Percentiles rank a stretch among this genome's conserved stretches.
These are phyloP conservation scores for Xerocomus amazonicus DNA, from an alignment of 1,284 basidiomycete genomes.

Conservation along the genomic window DNA sequence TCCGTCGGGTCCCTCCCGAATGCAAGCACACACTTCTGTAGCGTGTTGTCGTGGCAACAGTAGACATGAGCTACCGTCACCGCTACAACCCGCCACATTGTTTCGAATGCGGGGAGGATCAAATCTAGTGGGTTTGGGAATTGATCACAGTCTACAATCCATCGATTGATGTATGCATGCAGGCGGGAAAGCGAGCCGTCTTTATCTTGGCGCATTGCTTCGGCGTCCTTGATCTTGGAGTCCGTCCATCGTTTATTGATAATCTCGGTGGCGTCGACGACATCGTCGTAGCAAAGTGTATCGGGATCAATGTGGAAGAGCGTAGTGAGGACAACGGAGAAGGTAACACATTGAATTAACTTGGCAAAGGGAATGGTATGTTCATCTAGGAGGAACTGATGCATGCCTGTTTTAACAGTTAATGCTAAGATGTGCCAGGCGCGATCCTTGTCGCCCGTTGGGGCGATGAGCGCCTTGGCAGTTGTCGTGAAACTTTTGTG, in stretches of 20 bases:
- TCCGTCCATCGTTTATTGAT: slow-evolving; percentile 45
- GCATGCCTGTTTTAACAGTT: slow-evolving; percentile 29
- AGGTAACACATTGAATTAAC: slow-evolving; percentile 43
- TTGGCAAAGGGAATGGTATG: slow-evolving; percentile 31
- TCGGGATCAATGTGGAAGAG: slow-evolving; percentile 39
- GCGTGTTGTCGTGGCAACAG: slow-evolving; percentile 20
- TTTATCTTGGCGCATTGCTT: slow-evolving; percentile 12
- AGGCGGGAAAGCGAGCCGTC: slow-evolving; percentile 22
- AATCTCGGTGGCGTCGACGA: slow-evolving; percentile 36
- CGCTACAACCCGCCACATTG: slow-evolving; percentile 59
- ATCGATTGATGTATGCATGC: slow-evolving; percentile 30
- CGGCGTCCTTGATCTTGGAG: slow-evolving; percentile 17
- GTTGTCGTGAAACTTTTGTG: slow-evolving; percentile 30
- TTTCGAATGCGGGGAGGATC: slow-evolving; percentile 57
- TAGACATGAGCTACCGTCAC: slow-evolving; percentile 36
- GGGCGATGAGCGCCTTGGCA: slow-evolving; percentile 21
- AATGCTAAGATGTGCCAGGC: slow-evolving; percentile 20
- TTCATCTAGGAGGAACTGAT: slow-evolving; percentile 11
- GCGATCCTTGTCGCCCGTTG: slow-evolving; percentile 2
- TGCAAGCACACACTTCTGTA: slow-evolving; percentile 26
- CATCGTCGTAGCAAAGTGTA: slow-evolving; percentile 31
- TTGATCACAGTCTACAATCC: slow-evolving; percentile 35
- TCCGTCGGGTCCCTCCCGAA: slow-evolving; percentile 37
- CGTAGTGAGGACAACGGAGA: slow-evolving; percentile 40
- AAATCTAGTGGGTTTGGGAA: slow-evolving; percentile 48